These are phyloP conservation scores for Lyophyllum decastes DNA, from an alignment of 768 basidiomycete species.

Conservation along the genomic window DNA sequence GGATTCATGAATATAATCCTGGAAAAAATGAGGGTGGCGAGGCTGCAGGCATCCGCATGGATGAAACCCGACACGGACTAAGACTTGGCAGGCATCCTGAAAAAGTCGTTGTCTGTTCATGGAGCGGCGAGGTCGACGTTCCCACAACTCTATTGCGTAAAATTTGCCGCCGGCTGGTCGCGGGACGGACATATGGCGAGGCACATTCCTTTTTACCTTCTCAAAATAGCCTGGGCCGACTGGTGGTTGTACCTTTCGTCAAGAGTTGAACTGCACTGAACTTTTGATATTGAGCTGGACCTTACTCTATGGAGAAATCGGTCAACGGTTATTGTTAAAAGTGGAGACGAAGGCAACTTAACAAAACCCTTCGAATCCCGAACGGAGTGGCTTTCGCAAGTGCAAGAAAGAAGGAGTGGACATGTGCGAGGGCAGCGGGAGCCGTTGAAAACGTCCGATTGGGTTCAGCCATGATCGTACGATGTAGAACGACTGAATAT, in stretches of 20 bases:
- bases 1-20: conserved; percentile 5
- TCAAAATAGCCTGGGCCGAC: neutral
- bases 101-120: neutral
- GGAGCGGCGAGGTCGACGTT: neutral
- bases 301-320: neutral
- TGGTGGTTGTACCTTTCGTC: neutral
- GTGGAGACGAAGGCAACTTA: neutral
- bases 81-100: neutral
- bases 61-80: neutral
- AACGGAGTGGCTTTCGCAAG: conserved; percentile 4
- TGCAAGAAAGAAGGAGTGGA: neutral
- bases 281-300: neutral
- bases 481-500: neutral
- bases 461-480: conserved; percentile 1
- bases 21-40: conserved; percentile 6
- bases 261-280: neutral
- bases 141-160: conserved; percentile 4
- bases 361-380: neutral
- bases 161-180: neutral
- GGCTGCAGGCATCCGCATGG: conserved; percentile 4
- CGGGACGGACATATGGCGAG: neutral
- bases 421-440: conserved; percentile 12
- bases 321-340: neutral
- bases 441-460: conserved; percentile 5
- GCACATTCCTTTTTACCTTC: neutral